Conservation (phyloP, 2,329 filamentous ascomycete species). For the Phyllosticta citribraziliensis region DNA sequence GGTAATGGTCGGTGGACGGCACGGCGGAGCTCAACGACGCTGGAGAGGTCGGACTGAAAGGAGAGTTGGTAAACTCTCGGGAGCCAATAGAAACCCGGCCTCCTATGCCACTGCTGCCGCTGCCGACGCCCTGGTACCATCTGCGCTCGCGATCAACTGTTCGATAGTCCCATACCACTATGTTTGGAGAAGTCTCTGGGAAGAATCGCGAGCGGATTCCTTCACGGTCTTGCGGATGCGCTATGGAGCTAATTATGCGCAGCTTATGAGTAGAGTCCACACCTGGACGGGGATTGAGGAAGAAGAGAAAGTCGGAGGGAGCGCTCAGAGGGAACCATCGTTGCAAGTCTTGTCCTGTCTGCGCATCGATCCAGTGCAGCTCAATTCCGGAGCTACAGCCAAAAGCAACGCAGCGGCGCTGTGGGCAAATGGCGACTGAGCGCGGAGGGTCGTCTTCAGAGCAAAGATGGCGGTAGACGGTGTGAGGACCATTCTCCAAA, state of each 20-base stretch:
- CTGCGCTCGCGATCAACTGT: conserved; percentile 14
- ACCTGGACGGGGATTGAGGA: conserved; percentile 44
- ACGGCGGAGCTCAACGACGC: neutral
- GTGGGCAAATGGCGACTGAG: conserved; percentile 57
- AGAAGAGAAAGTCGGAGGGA: conserved; percentile 49
- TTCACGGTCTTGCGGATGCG: conserved; percentile 31
- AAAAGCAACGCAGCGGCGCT: conserved; percentile 54
- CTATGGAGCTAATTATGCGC: conserved; percentile 52
- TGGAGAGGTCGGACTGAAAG: neutral
- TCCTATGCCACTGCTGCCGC: neutral
- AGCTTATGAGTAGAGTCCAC: conserved; percentile 48
- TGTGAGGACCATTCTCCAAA: conserved; percentile 18
- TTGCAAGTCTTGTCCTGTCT: conserved; percentile 40
- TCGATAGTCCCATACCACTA: conserved; percentile 18
- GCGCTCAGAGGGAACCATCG: conserved; percentile 47
- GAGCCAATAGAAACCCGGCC: neutral
- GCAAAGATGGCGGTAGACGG: conserved; percentile 44
- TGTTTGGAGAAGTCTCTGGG: conserved; percentile 13
- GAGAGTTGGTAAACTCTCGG: neutral
- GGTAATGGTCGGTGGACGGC: conserved; percentile 47
- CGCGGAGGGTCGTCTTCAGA: conserved; percentile 52
- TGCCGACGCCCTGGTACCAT: neutral
- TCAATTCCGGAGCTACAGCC: conserved; percentile 54
- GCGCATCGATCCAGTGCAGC: conserved; percentile 48
- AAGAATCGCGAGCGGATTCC: conserved; percentile 16